Base-by-base conservation (phyloP, 2,329 filamentous ascomycete species). In the Cladophialophora bantiana region DNA sequence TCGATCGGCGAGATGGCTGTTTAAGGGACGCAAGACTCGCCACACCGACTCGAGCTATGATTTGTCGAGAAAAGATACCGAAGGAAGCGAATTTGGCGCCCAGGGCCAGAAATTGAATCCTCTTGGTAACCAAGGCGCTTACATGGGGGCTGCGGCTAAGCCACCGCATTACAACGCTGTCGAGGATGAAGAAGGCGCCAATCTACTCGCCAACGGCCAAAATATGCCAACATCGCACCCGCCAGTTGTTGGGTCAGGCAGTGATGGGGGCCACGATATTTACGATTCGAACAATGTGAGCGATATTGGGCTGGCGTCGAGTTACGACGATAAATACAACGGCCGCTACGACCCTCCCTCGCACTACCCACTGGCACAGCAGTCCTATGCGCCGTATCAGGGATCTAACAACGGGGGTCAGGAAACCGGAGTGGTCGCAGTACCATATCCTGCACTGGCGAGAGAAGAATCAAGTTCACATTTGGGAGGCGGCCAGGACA, bases 1-100 rank as follows among this genome's bases (percentile, higher is more conserved):
- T 7, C 86, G 93, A 59, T 90, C 91, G 26, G 86, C 92, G 73
- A 86, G 90, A 72, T 96, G 93, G 93, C 81, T 96, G 20, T 89
- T 94, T 69, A 87, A 92, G 15, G 92, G 92, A 50, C 84, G 87
- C 62, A 89, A 87, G 75, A 77, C 72, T 65, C 76, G 81, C 54
- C 77, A 74, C 56, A 64, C 75, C 48, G 80, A 82, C 61, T 70
- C 77, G 20, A 82, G 80, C 68, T 82, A 82, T 64, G 54, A 69
- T 75, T 73, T 60, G 70, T 67, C 32, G 7, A 45, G 68, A 18
- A 70, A 70, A 54, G 50, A 64, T 52, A 65, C 68, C 4, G 57
- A 65, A 34, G 57, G 45, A 38, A 64, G 50, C 13, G 63, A 59
- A 32, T 65, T 66, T 38, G 57, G 57, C n/a, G 56, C 63, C 13